phyloP scores from a whole-genome alignment of 139 green algal species.

The Closterium sp. region DNA sequence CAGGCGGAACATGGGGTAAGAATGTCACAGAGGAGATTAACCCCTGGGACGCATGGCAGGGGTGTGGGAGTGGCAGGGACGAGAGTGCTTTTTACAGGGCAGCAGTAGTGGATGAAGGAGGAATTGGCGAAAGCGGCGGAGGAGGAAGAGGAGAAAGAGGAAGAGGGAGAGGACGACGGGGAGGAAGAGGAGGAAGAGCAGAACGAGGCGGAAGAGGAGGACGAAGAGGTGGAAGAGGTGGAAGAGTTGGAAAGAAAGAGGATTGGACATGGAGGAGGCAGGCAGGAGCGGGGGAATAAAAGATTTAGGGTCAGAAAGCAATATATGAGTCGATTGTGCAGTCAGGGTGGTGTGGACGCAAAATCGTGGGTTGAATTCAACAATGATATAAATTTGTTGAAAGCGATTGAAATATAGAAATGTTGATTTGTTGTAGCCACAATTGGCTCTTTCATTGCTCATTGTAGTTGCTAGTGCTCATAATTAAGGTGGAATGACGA shows the following conservation, averaged over 20 bases:
- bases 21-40: background rate
- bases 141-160: background rate
- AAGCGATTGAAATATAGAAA: too few relatives aligned
- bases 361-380: too few relatives aligned
- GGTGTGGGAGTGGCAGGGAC: background rate
- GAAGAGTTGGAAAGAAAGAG: background rate
- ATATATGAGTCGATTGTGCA: too few relatives aligned
- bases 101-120: background rate
- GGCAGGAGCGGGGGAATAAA: too few relatives aligned
- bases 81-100: background rate
- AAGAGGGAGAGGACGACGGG: background rate
- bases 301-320: too few relatives aligned
- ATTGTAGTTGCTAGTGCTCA: too few relatives aligned
- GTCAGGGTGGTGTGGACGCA: too few relatives aligned
- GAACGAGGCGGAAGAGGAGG: too few relatives aligned
- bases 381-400: too few relatives aligned
- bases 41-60: background rate
- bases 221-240: background rate
- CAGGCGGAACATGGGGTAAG: background rate
- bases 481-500: too few relatives aligned
- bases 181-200: background rate
- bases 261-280: background rate
- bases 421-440: too few relatives aligned
- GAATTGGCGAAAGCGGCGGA: background rate
- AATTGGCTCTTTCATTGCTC: too few relatives aligned